Base-by-base conservation (phyloP, 305 asterid genomes). In the Petunia hybrid region DNA sequence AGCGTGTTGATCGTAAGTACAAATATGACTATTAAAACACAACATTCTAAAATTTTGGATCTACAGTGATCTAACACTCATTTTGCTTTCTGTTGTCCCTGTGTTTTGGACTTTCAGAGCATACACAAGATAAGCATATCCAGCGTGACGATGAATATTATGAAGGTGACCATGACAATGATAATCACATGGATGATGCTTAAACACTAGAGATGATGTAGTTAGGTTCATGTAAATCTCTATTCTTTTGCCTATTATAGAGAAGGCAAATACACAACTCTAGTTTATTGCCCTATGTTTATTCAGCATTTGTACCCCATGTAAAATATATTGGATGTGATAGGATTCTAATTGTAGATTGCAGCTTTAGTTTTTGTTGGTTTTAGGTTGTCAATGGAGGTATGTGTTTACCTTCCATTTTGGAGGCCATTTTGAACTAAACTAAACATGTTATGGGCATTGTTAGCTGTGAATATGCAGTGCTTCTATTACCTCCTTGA, bases 91-190 rank as follows among this genome's bases (percentile, higher is more conserved):
- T 77, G n/a, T 74, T 59, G 22, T 10, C 43, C 60, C 31, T 22
- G 31, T 82, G 59, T 56, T 80, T 71, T 85, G 73, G 48, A 59
- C 80, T 79, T 60, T 14, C 89, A 96, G 98, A 94, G 69, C 96
- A 89, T 83, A 85, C 88, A 22, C 94, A 89, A 83, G 99, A 97
- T 93, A 93, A 94, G 88, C 97, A 97, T 64, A 87, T 97, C 82
- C 98, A 91, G 84, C 98, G 98, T 2, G 99, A 94, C 4, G 95
- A 97, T 60, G 99, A 96, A 86, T 96, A 96, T 82, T 96, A 96
- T 68, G 98, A 92, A 0, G 98, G 95, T 14, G 98, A 94, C 61
- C 90, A 94, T 43, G 99, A 96, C 91, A 93, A 96, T n/a, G 98
- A 96, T 84, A 92, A 88, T 39, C 83, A 65, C 66, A 86, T 87